phyloP scores from a whole-genome alignment of 331 rosid species.

The Phaseolus coccineus region DNA sequence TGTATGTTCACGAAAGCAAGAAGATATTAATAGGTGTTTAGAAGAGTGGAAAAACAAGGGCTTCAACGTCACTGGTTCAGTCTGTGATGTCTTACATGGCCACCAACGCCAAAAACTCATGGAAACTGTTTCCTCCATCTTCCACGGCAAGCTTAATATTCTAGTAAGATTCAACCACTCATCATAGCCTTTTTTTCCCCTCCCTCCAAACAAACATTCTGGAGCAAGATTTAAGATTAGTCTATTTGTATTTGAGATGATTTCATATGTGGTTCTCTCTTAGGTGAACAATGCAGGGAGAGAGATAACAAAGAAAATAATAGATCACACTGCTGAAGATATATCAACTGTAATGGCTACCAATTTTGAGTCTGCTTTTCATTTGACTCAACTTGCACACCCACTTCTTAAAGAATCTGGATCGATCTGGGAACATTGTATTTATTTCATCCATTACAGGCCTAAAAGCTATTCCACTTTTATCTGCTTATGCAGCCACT shows the following conservation, averaged over 20 bases:
- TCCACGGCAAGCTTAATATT: slow-evolving; percentile 69
- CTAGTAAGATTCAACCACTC: slow-evolving; percentile 47
- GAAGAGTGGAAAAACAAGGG: slow-evolving; percentile 67
- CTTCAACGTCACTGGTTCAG: slow-evolving; percentile 60
- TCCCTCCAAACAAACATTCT: too few species aligned
- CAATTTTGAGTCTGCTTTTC: slow-evolving; percentile 61
- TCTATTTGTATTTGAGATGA: too few species aligned
- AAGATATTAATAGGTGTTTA: slow-evolving; percentile 56
- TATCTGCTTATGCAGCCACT: slow-evolving; percentile 59
- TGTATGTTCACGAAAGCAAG: slow-evolving; percentile 62
- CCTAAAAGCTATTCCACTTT: slow-evolving; percentile 39
- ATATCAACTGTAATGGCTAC: slow-evolving; percentile 52
- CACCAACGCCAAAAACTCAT: slow-evolving; percentile 55
- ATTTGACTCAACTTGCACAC: slow-evolving; percentile 68
- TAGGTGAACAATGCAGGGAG: slow-evolving; percentile 68
- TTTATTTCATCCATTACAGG: slow-evolving; percentile 60
- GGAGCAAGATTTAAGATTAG: too few species aligned
- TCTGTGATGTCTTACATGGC: slow-evolving; percentile 53
- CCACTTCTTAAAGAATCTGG: slow-evolving; percentile 74
- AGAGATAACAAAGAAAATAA: slow-evolving; percentile 24
- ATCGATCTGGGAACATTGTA: slow-evolving; percentile 61
- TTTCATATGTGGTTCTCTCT: too few species aligned
- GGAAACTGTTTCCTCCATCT: slow-evolving; percentile 52
- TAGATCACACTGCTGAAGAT: slow-evolving; percentile 57
- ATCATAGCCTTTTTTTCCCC: too few species aligned